These are phyloP conservation scores for Calonectria ilicicola DNA, from an alignment of 2,329 filamentous ascomycete genomes.

Conservation along the genomic window DNA sequence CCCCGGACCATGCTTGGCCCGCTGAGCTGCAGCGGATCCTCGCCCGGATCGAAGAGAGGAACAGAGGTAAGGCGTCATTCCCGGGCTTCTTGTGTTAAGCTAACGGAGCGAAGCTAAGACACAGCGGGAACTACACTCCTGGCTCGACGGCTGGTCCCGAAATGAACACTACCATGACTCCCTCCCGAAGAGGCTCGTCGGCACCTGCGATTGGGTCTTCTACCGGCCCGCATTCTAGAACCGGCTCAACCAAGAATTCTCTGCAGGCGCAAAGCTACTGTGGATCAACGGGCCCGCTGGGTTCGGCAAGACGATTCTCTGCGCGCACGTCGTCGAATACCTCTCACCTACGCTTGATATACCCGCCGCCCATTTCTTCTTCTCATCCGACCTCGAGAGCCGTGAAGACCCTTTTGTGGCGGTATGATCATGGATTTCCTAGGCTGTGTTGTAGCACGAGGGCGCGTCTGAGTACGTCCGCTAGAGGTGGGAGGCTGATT, in stretches of 20 bases:
- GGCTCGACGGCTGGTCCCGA: background rate
- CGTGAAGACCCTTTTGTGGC: constrained; percentile 40
- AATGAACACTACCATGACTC: background rate
- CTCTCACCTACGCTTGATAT: constrained; percentile 15
- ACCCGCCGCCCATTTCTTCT: constrained; percentile 46
- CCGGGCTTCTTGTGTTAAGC: too few species aligned
- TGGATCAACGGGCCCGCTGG: constrained; percentile 48
- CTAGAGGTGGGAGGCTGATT: background rate
- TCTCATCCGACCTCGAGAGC: constrained; percentile 43
- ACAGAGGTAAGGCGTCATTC: too few species aligned
- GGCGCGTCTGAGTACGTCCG: constrained; percentile 28
- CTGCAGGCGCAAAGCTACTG: constrained; percentile 32
- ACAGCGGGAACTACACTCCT: background rate
- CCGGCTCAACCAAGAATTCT: background rate
- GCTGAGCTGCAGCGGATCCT: too few species aligned
- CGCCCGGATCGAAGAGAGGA: too few species aligned
- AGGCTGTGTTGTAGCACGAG: constrained; percentile 27
- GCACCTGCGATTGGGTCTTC: constrained; percentile 3
- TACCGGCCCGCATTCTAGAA: background rate
- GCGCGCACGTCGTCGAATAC: constrained; percentile 44
- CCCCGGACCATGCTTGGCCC: too few species aligned
- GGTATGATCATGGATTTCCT: constrained; percentile 43
- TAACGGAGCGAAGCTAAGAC: background rate
- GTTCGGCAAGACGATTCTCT: constrained; percentile 50
- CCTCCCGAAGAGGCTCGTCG: background rate